phyloP scores from a whole-genome alignment of 352 stramenopile genomes.

The Phytophthora cryptogea region DNA sequence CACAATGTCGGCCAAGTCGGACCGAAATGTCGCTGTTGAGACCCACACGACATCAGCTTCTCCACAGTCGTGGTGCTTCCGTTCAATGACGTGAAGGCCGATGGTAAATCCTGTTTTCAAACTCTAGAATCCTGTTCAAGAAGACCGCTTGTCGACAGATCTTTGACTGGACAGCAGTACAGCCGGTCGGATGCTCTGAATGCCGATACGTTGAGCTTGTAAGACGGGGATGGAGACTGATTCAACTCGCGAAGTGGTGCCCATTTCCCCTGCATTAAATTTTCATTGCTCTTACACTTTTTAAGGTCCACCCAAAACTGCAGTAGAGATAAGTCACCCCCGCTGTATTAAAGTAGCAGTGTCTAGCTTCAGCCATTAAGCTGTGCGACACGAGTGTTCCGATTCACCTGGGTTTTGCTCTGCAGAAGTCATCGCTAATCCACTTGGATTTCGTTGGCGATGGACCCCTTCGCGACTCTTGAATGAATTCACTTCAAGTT shows the following conservation, averaged over 20 bases:
- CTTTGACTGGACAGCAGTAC: background rate
- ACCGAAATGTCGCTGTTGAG: background rate
- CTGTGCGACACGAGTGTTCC: background rate
- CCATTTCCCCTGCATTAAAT: background rate
- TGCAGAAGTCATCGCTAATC: background rate
- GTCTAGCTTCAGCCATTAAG: background rate
- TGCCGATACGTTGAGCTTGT: background rate
- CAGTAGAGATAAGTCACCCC: background rate
- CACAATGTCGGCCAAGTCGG: background rate
- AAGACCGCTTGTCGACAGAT: background rate
- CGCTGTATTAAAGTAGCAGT: background rate
- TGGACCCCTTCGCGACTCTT: background rate
- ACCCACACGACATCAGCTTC: background rate
- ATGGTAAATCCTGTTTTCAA: background rate
- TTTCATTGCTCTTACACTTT: background rate
- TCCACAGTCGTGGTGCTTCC: background rate
- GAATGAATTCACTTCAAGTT: background rate
- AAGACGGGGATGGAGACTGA: background rate
- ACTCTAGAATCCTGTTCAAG: background rate
- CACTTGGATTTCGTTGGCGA: background rate
- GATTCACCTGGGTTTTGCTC: background rate
- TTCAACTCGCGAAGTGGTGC: background rate
- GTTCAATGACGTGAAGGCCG: background rate
- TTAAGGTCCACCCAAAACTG: too few relatives aligned
- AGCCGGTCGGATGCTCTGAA: background rate